Percentiles rank a stretch among this genome's conserved stretches.
These are phyloP conservation scores for Globisporangium mamillatum DNA, from an alignment of 352 stramenopile genomes.

Conservation along the genomic window DNA sequence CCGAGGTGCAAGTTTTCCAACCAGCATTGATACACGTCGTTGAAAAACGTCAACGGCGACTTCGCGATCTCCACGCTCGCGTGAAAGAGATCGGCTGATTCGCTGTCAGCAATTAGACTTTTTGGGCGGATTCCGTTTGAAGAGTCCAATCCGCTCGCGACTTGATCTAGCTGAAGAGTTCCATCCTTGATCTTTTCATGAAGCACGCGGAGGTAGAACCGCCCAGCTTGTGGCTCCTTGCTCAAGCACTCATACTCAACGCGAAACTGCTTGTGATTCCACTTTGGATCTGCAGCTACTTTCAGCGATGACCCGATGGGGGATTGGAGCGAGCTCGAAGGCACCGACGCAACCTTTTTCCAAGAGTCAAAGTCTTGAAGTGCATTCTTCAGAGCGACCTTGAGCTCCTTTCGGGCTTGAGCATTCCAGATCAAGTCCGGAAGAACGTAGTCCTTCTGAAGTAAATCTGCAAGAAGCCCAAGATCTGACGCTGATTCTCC, in stretches of 20 bases:
- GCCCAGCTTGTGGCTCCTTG: slow-evolving; percentile 60
- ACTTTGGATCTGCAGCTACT: slow-evolving; percentile 27
- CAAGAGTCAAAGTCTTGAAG: slow-evolving; percentile 54
- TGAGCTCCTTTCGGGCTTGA: slow-evolving; percentile 50
- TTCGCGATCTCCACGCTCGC: slow-evolving; percentile 69
- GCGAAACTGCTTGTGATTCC: slow-evolving; percentile 71
- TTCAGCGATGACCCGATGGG: slow-evolving; percentile 27
- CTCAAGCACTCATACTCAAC: slow-evolving; percentile 62
- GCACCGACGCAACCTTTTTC: slow-evolving; percentile 24
- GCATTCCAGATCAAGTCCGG: slow-evolving; percentile 83
- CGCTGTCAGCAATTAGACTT: slow-evolving; percentile 24
- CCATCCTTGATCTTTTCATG: slow-evolving; percentile 66
- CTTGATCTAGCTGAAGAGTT: slow-evolving; percentile 54
- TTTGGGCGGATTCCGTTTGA: slow-evolving; percentile 41
- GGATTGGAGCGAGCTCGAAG: slow-evolving; percentile 16
- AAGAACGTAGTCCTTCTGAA: slow-evolving; percentile 71
- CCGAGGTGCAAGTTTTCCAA: slow-evolving; percentile 66
- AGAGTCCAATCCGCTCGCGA: slow-evolving; percentile 40
- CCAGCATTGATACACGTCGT: slow-evolving; percentile 81
- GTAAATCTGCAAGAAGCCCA: slow-evolving; percentile 53
- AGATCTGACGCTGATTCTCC: slow-evolving; percentile 73
- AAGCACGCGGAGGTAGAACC: slow-evolving; percentile 73
- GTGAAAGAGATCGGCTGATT: slow-evolving; percentile 47
- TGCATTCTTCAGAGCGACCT: slow-evolving; percentile 36
- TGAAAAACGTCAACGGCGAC: slow-evolving; percentile 60